Percentiles rank a stretch among this genome's conserved stretches.
Conservation (phyloP, 345 rosid species). For the Citrus glauca region DNA sequence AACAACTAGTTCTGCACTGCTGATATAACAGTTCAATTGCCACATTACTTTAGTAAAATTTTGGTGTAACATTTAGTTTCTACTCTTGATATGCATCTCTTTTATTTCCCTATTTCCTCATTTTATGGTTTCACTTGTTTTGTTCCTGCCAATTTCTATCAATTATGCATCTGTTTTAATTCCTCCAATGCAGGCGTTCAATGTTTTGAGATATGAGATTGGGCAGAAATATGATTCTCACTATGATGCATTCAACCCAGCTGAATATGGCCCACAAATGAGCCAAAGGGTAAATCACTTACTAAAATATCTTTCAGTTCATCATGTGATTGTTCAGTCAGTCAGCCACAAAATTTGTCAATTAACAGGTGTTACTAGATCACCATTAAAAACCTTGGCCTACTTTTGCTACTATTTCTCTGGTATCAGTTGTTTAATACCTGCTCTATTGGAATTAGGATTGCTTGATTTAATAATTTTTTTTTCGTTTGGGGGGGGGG, state of each 20-base stretch:
- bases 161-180: background rate
- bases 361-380: background rate
- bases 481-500: background rate
- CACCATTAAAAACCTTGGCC: background rate
- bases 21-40: background rate
- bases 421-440: background rate
- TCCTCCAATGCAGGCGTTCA: slow-evolving; percentile 61
- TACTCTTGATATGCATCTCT: background rate
- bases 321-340: background rate
- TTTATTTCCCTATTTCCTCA: background rate
- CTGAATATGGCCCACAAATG: slow-evolving; percentile 73
- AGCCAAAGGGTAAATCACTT: slow-evolving; percentile 66
- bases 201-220: slow-evolving; percentile 72
- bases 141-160: background rate
- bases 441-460: background rate
- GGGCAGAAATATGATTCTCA: slow-evolving; percentile 89
- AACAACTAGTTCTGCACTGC: too few species aligned
- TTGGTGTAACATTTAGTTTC: too few species aligned
- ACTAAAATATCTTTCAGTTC: background rate
- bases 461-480: background rate
- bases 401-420: background rate
- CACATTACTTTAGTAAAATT: background rate
- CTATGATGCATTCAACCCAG: slow-evolving; percentile 57
- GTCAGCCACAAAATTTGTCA: background rate
- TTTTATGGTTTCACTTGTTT: background rate